A percentile compares a stretch with the other conserved stretches of the same genome.
phyloP scores from a whole-genome alignment of 805 yeast genomes.

The Suhomyces sp. region DNA sequence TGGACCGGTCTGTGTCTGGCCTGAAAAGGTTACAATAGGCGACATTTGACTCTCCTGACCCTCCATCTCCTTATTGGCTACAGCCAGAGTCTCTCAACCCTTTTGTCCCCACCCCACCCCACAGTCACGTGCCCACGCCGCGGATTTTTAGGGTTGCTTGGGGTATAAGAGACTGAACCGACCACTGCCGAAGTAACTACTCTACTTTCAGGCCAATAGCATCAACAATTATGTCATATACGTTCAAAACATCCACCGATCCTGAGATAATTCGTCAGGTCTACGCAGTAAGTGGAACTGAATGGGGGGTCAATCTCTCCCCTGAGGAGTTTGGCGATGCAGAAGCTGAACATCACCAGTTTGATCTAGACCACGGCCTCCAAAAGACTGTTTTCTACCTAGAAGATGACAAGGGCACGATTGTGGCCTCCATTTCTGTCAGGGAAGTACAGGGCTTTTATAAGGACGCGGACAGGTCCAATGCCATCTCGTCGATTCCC shows the following conservation, averaged over 20 bases:
- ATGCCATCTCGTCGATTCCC: conserved; percentile 27
- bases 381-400: conserved; percentile 27
- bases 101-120: no score
- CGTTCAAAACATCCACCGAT: conserved; percentile 22
- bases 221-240: conserved; percentile 7
- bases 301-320: conserved; percentile 23
- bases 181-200: no score
- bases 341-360: conserved; percentile 11
- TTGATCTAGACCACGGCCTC: conserved; percentile 14
- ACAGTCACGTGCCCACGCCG: no score
- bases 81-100: no score
- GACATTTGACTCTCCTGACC: no score
- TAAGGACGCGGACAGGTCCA: conserved; percentile 25
- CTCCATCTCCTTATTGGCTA: no score
- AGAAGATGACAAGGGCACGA: conserved; percentile 20
- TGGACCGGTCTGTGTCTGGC: no score
- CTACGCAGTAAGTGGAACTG: conserved; percentile 22
- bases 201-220: no score
- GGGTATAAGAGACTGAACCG: no score
- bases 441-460: conserved; percentile 26
- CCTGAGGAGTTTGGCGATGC: conserved; percentile 24
- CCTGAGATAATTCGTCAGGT: conserved; percentile 20
- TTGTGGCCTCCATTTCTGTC: conserved; percentile 25
- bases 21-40: no score
- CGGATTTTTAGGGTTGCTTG: no score